Percentiles rank a stretch among this genome's conserved stretches.
These are phyloP conservation scores for Eucalyptus virginea DNA, from an alignment of 345 rosid species.

Conservation along the genomic window DNA sequence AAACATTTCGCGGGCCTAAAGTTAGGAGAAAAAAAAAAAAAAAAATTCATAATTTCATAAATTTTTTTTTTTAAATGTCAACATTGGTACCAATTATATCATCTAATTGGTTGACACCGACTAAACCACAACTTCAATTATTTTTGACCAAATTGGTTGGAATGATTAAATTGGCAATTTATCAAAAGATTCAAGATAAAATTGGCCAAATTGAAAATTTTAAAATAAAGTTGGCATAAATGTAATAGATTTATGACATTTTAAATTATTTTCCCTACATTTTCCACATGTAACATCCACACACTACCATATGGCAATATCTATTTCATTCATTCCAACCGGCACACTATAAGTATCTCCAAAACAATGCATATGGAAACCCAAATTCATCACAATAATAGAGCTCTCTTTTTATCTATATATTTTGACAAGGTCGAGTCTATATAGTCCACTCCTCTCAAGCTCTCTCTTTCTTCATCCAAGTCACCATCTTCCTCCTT, in stretches of 20 bases:
- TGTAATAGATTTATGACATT: fast-evolving
- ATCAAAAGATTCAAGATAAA: too few species aligned
- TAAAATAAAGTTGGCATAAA: too few species aligned
- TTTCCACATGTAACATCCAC: not conserved
- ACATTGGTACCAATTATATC: fast-evolving
- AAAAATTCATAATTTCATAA: too few species aligned
- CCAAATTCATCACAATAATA: not conserved
- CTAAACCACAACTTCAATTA: not conserved
- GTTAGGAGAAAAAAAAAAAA: too few species aligned
- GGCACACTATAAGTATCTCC: not conserved
- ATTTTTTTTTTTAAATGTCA: too few species aligned
- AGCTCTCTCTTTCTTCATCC: not conserved
- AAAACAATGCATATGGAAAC: not conserved
- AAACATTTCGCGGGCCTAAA: fast-evolving
- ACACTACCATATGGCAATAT: not conserved
- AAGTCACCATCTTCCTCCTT: not conserved
- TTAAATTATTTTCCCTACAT: not conserved
- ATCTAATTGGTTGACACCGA: fast-evolving
- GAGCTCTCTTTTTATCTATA: not conserved
- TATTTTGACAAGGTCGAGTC: not conserved
- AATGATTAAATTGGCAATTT: not conserved
- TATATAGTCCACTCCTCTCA: not conserved
- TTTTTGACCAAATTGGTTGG: not conserved
- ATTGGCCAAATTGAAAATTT: too few species aligned
- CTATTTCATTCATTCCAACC: not conserved